phyloP scores from a whole-genome alignment of 192 early-diverging fungal species.

The Mortierella alpina region DNA sequence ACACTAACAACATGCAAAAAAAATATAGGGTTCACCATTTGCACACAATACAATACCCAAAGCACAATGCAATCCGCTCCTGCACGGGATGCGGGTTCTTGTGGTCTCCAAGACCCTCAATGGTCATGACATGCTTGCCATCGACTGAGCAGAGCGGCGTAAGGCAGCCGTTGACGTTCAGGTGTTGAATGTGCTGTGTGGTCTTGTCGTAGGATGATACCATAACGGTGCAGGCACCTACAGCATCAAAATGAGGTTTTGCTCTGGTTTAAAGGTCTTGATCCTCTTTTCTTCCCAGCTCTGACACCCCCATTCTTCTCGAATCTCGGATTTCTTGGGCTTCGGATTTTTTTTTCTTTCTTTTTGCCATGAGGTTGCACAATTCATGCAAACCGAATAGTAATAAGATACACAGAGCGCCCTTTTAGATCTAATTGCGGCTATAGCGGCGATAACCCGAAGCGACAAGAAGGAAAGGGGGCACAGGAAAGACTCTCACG shows the following conservation, averaged over 20 bases:
- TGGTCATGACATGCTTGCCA: constrained; percentile 85
- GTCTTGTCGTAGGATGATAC: constrained; percentile 69
- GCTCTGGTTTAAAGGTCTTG: too few species aligned
- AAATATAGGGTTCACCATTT: neutral
- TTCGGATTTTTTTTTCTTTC: too few species aligned
- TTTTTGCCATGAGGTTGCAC: too few species aligned
- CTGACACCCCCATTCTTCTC: too few species aligned
- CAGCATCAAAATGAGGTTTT: neutral
- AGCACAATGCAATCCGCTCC: constrained; percentile 75
- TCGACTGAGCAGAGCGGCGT: constrained; percentile 77
- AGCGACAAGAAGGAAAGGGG: neutral
- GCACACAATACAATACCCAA: constrained; percentile 56
- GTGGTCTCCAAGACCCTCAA: constrained; percentile 80
- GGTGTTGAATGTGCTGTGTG: constrained; percentile 53
- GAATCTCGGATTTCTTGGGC: too few species aligned
- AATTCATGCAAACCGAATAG: too few species aligned
- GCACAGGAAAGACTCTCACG: too few species aligned
- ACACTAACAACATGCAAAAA: neutral
- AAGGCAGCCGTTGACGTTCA: constrained; percentile 70
- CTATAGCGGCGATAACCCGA: neutral
- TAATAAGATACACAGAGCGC: too few species aligned
- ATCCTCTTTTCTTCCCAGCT: too few species aligned
- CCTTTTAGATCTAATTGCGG: neutral
- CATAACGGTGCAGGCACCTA: constrained; percentile 83
- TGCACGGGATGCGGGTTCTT: constrained; percentile 83